These are phyloP conservation scores for Xylariaceae sp. DNA, from an alignment of 2,329 filamentous ascomycete genomes.

Conservation along the genomic window DNA sequence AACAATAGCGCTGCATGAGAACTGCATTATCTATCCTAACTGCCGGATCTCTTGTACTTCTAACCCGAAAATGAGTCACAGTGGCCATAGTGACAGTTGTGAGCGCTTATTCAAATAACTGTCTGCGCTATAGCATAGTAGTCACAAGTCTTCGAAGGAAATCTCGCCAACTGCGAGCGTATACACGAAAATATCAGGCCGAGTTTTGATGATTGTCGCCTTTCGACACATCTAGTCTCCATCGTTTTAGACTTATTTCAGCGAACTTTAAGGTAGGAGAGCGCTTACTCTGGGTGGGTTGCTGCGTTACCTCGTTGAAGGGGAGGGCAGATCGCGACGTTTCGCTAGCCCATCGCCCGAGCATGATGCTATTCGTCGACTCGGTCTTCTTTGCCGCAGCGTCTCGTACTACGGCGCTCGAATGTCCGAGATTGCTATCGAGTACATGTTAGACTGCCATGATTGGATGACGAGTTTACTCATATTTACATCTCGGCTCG, in stretches of 20 bases:
- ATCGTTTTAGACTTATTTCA: slow-evolving; percentile 12
- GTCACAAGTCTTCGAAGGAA: too few relatives aligned
- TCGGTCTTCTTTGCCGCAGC: slow-evolving; percentile 4
- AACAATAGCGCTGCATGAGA: slow-evolving; percentile 20
- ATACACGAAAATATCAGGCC: slow-evolving; percentile 17
- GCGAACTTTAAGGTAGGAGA: neutral
- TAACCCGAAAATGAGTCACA: too few relatives aligned
- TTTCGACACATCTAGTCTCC: slow-evolving; percentile 14
- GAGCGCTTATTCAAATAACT: slow-evolving; percentile 8
- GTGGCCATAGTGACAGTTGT: too few relatives aligned
- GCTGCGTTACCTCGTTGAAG: slow-evolving; percentile 26
- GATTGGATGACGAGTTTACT: too few relatives aligned
- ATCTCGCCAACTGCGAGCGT: slow-evolving; percentile 4
- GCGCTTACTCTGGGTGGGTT: slow-evolving; percentile 20
- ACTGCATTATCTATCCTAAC: slow-evolving; percentile 8
- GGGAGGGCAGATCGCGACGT: slow-evolving; percentile 23
- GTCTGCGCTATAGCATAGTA: too few relatives aligned
- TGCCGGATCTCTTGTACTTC: slow-evolving; percentile 12
- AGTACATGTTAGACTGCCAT: slow-evolving; percentile 21
- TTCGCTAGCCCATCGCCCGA: slow-evolving; percentile 25
- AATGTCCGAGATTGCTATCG: slow-evolving; percentile 13
- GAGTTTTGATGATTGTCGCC: slow-evolving; percentile 13
- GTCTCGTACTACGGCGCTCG: slow-evolving; percentile 6
- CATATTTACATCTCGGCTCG: too few relatives aligned
- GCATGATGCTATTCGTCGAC: slow-evolving; percentile 17